A percentile compares a stretch with the other conserved stretches of the same genome.
Conservation (phyloP, 2,329 filamentous ascomycete genomes). For the Thielaviopsis populi region DNA sequence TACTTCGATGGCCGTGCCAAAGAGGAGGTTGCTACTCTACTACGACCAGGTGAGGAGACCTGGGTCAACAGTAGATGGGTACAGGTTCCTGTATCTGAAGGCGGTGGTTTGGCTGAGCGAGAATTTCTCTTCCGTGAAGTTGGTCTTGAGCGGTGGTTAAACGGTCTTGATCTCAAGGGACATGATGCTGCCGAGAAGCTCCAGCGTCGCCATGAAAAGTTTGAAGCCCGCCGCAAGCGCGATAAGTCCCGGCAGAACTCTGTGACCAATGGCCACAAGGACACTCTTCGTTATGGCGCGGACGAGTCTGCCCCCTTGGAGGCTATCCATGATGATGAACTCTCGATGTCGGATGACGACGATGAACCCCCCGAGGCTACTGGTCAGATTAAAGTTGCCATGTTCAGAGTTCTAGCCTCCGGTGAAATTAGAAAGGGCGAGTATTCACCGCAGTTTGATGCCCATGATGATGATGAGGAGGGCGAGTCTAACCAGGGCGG, state of each 20-base stretch:
- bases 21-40: constrained; percentile 88
- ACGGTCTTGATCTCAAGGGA: constrained; percentile 86
- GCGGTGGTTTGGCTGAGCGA: constrained; percentile 84
- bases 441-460: constrained; percentile 94
- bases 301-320: constrained; percentile 63
- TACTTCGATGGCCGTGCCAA: constrained; percentile 94
- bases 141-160: constrained; percentile 88
- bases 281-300: constrained; percentile 66
- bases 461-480: constrained; percentile 75
- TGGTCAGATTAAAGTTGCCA: constrained; percentile 93
- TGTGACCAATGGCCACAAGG: constrained; percentile 22
- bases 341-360: constrained; percentile 65
- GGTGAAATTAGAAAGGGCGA: constrained; percentile 97
- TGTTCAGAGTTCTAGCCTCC: constrained; percentile 88
- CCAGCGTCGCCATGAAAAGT: constrained; percentile 74
- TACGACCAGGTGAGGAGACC: constrained; percentile 87
- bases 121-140: constrained; percentile 97
- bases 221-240: constrained; percentile 51
- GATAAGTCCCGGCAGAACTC: constrained; percentile 28
- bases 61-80: constrained; percentile 99
- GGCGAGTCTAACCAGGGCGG: constrained; percentile 22
- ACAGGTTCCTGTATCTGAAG: constrained; percentile 77
- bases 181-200: constrained; percentile 81
- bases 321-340: constrained; percentile 50
- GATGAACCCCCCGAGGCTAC: constrained; percentile 87